phyloP scores from a whole-genome alignment of 2,329 filamentous ascomycete species.

The Ascochyta rabiei region DNA sequence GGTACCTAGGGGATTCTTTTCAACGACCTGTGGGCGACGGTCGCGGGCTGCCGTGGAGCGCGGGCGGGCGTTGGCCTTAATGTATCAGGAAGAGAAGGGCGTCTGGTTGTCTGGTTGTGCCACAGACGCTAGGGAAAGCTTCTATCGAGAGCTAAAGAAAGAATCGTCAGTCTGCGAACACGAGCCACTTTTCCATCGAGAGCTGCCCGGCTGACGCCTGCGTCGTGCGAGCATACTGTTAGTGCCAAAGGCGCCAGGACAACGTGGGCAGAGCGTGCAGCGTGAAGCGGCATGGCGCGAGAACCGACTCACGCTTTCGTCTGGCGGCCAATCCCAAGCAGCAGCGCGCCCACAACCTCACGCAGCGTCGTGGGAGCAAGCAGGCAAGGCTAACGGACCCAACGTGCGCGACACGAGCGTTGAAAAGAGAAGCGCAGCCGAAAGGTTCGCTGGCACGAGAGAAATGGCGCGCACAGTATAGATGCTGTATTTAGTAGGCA shows the following conservation, averaged over 20 bases:
- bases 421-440: background rate
- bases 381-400: no score
- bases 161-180: constrained; percentile 30
- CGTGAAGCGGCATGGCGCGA: constrained; percentile 19
- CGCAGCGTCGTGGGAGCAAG: background rate
- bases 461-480: background rate
- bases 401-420: constrained; percentile 1
- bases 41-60: constrained; percentile 3
- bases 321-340: constrained; percentile 19
- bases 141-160: constrained; percentile 32
- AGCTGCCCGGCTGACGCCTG: constrained; percentile 27
- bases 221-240: constrained; percentile 26
- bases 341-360: constrained; percentile 17
- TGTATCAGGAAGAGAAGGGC: constrained; percentile 17
- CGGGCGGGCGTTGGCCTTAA: constrained; percentile 22
- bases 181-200: constrained; percentile 20
- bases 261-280: constrained; percentile 26
- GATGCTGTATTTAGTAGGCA: background rate
- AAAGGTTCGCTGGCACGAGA: constrained; percentile 6
- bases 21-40: constrained; percentile 2
- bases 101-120: constrained; percentile 15
- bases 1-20: background rate
- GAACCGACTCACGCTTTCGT: constrained; percentile 30
- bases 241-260: constrained; percentile 20
- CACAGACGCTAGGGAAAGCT: constrained; percentile 27